Conservation (phyloP, 139 green algal genomes). For the Closterium sp. region DNA sequence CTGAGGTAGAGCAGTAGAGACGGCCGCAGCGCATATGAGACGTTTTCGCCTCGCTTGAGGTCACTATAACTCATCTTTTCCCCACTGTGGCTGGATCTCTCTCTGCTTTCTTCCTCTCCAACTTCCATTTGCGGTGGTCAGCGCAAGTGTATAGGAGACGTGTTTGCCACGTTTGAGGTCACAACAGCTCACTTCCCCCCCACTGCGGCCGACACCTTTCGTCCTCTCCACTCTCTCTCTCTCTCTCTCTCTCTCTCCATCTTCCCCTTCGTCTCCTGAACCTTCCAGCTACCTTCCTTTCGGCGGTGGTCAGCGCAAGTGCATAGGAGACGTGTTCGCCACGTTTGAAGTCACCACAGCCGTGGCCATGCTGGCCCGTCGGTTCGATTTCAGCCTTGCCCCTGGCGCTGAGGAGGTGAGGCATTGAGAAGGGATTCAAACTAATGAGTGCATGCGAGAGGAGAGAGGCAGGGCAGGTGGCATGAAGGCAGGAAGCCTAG, state of each 20-base stretch:
- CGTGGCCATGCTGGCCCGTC: constrained; percentile 71
- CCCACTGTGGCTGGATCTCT: no score
- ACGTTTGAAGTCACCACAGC: constrained; percentile 29
- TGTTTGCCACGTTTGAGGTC: constrained; percentile 55
- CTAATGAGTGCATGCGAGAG: no score
- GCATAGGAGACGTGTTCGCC: constrained; percentile 89
- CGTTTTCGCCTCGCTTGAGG: constrained; percentile 58
- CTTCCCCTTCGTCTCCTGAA: no score
- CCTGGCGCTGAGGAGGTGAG: constrained; percentile 16
- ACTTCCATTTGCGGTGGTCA: no score
- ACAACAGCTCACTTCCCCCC: background rate
- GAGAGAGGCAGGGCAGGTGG: no score
- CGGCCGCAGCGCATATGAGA: no score
- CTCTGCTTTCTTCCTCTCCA: no score
- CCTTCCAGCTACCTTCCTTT: constrained; percentile 46
- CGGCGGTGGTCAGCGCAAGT: constrained; percentile 76
- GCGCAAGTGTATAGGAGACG: constrained; percentile 98
- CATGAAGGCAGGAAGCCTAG: background rate
- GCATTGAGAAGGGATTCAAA: no score
- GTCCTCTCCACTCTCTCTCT: no score
- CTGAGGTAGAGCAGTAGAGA: background rate
- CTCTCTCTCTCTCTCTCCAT: no score
- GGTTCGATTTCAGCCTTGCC: constrained; percentile 65
- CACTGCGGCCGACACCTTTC: no score
- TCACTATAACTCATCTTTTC: background rate